Percentiles rank a stretch among this genome's conserved stretches.
phyloP scores from a whole-genome alignment of 306 rosid genomes.

The Mimosa bimucronata region DNA sequence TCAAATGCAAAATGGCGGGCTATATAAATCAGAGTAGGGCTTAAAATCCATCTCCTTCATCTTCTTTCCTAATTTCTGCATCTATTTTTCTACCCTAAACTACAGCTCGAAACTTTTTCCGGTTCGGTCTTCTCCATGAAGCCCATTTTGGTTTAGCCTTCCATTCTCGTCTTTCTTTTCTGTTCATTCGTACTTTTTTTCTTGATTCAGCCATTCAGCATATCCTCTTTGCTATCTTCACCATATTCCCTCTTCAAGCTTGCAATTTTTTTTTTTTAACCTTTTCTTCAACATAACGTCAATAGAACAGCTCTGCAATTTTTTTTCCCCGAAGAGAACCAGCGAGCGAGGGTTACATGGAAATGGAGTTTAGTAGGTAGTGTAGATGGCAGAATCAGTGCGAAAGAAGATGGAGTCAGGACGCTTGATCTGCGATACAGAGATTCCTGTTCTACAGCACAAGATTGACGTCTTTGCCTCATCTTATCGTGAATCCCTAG shows the following conservation, averaged over 20 bases:
- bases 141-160: no score
- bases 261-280: background rate
- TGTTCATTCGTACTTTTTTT: no score
- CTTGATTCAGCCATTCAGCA: no score
- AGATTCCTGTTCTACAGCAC: slow-evolving; percentile 45
- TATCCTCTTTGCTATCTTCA: background rate
- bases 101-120: background rate
- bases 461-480: slow-evolving; percentile 44
- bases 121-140: no score
- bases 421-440: slow-evolving; percentile 50
- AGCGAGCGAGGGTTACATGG: background rate
- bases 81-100: no score
- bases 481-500: slow-evolving; percentile 47
- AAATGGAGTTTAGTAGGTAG: background rate
- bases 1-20: background rate
- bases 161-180: no score
- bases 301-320: background rate
- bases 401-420: slow-evolving; percentile 49
- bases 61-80: background rate
- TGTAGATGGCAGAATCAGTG: slow-evolving; percentile 32
- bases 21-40: background rate
- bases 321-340: background rate
- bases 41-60: background rate
- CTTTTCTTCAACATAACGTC: background rate
- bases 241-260: background rate